A percentile compares a stretch with the other conserved stretches of the same genome.
These are phyloP conservation scores for Chlorella sp. DNA, from an alignment of 139 green algal species.

Conservation along the genomic window DNA sequence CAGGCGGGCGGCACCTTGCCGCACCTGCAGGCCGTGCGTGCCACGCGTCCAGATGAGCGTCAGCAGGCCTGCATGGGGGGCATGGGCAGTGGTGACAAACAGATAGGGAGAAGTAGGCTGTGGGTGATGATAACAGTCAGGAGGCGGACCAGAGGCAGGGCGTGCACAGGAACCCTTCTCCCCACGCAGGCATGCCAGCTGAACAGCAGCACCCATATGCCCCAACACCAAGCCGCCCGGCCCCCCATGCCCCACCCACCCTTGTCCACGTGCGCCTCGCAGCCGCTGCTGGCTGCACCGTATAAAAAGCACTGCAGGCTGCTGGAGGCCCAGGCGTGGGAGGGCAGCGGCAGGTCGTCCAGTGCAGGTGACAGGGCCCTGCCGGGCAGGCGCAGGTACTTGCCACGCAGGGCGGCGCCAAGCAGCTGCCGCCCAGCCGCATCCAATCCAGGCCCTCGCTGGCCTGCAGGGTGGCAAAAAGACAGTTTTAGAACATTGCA, in stretches of 20 bases:
- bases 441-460: not conserved
- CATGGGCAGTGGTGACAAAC: too few relatives aligned
- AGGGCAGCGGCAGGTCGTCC: not conserved
- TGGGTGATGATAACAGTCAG: not conserved
- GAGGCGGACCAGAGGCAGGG: too few relatives aligned
- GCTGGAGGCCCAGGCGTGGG: not conserved
- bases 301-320: slow-evolving; percentile 12
- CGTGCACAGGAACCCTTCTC: too few relatives aligned
- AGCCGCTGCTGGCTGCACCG: not conserved
- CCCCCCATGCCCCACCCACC: not conserved
- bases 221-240: too few relatives aligned
- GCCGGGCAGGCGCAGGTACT: not conserved
- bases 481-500: too few relatives aligned
- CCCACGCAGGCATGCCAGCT: too few relatives aligned
- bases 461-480: not conserved
- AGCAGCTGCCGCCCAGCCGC: not conserved
- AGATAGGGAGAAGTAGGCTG: not conserved
- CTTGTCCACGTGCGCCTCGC: not conserved
- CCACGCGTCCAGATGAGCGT: not conserved
- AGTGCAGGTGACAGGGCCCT: not conserved
- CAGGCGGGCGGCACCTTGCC: too few relatives aligned
- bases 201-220: too few relatives aligned
- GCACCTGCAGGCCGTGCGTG: not conserved
- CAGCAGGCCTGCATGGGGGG: not conserved
- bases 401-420: not conserved